A percentile compares a stretch with the other conserved stretches of the same genome.
These are phyloP conservation scores for Trichoderma asperelloides DNA, from an alignment of 495 filamentous ascomycete species.

Conservation along the genomic window DNA sequence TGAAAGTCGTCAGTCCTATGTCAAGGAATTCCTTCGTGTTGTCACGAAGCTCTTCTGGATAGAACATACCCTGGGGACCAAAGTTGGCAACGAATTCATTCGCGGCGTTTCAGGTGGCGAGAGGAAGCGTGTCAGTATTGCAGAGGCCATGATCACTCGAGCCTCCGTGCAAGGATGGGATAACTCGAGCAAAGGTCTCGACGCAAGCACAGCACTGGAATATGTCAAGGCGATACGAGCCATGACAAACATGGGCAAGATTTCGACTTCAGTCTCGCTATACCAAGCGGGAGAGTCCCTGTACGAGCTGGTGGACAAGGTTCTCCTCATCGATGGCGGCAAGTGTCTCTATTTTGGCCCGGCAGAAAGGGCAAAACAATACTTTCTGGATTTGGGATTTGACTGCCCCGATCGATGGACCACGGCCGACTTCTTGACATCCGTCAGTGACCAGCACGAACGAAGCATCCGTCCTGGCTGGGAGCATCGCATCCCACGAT, in stretches of 20 bases:
- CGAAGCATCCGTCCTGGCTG: conserved; percentile 52
- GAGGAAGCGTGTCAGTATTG: conserved; percentile 39
- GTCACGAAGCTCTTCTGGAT: conserved; percentile 58
- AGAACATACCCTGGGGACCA: conserved; percentile 60
- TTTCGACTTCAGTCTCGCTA: conserved; percentile 53
- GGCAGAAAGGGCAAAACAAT: conserved; percentile 46
- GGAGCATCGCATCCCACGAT: conserved; percentile 57
- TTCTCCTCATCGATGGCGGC: conserved; percentile 56
- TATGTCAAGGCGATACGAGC: conserved; percentile 38
- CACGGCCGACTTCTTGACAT: conserved; percentile 65
- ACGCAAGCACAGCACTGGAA: conserved; percentile 39
- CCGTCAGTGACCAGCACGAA: conserved; percentile 58
- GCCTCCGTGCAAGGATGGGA: conserved; percentile 39
- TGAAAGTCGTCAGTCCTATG: conserved; percentile 41
- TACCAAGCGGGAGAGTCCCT: conserved; percentile 64
- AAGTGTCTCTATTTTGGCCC: conserved; percentile 62
- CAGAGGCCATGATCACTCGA: conserved; percentile 23
- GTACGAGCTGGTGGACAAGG: conserved; percentile 64
- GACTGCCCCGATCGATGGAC: conserved; percentile 46
- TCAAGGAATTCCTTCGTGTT: conserved; percentile 50
- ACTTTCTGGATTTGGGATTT: conserved; percentile 55
- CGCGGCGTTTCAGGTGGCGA: conserved; percentile 54
- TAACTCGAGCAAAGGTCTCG: conserved; percentile 42
- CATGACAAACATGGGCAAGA: conserved; percentile 45
- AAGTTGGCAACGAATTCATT: conserved; percentile 70